Evolutionary conservation across 2,329 filamentous ascomycete species (phyloP), one percentile per base, ranked within the genome.

Genomic region (Colletotrichum tropicicola): DNA sequence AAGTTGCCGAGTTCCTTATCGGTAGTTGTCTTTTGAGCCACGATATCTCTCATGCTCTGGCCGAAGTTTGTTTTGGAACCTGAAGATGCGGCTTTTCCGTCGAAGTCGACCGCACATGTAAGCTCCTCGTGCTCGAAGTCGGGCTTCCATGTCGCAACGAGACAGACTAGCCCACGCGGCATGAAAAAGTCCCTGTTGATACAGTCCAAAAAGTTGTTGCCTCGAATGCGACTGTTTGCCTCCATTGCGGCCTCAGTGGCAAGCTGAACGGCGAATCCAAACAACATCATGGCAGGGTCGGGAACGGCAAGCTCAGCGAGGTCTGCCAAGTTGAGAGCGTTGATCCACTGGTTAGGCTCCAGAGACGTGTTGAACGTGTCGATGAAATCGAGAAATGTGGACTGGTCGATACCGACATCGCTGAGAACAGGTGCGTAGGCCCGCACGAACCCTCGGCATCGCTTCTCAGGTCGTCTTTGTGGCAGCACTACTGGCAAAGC

Each of bases 151-250:
- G 83, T 83, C 75, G 89, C 81, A 37, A 90, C 77, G 19, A 78
- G 41, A 4, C 71, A 73, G 12, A 83, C 85, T 0, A 89, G 78
- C 0, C 87, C 87, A 2, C 80, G 80, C 0, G 87, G 87, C 48
- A 79, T 80, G 72, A 90, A 90, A 63, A 87, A 82, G 3, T 84
- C 78, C 8, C 82, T 77, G 69, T 89, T 90, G 69, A 87, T 79
- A 35, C 78, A 74, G 68, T 88, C 81, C 15, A 90, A 79, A 70
- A 87, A 89, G 0, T 71, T 75, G 68, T 88, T 89, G 0, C 83
- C 80, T 43, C 79, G 75, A 68, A 76, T 73, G 17, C 78, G 77
- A 9, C 74, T 76, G 28, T 80, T 75, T 0, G 77, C 72, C 53
- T 82, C 79, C 57, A 79, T 78, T 1, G 79, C 78, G 2, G 78